Base-by-base conservation (phyloP, 2,329 filamentous ascomycete genomes). In the Neurospora crassa region DNA sequence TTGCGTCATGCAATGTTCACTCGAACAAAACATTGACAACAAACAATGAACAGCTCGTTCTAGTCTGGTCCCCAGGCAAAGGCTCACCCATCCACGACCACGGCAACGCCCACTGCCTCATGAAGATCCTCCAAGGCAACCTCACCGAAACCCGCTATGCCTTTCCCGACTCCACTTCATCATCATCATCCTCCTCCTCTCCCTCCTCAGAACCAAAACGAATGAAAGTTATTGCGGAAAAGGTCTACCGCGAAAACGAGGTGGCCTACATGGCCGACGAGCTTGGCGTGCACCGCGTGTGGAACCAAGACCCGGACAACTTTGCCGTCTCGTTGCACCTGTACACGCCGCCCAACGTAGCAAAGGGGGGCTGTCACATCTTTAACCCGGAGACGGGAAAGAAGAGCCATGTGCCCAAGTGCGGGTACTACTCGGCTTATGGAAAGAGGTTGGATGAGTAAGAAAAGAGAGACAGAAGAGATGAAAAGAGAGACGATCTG, bases 231-330 rank as follows among this genome's bases (percentile, higher is more conserved):
- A 90, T 89, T 74, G 90, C 88, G 67, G 87, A 92, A 77, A 92
- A 87, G 47, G 86, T 85, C 59, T 92, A 93, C 77, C 82, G 84
- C 68, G 85, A 90, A 78, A 91, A 95, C 74, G 84, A 91, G 73
- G 93, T 97, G 47, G 91, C 93, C 10, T 97, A 97, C 81, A 97
- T 97, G 90, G 92, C 92, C 47, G 94, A 97, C 79, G 89, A 93
- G 82, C 88, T 97, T 40, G 94, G 94, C 24, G 84, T 97, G 59
- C 94, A 97, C 82, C 89, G 90, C 70, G 91, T 97, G 72, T 89
- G 87, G 75, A 97, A 97, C 80, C 87, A 88, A 37, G 89, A 92
- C 68, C 85, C 87, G 76, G 88, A 93, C 79, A 63, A 63, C 53
- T 90, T 91, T 78, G 94, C 94, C 74, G 90, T 97, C 68, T 97